phyloP scores from a whole-genome alignment of 768 basidiomycete genomes.

The Lactifluus volemus region DNA sequence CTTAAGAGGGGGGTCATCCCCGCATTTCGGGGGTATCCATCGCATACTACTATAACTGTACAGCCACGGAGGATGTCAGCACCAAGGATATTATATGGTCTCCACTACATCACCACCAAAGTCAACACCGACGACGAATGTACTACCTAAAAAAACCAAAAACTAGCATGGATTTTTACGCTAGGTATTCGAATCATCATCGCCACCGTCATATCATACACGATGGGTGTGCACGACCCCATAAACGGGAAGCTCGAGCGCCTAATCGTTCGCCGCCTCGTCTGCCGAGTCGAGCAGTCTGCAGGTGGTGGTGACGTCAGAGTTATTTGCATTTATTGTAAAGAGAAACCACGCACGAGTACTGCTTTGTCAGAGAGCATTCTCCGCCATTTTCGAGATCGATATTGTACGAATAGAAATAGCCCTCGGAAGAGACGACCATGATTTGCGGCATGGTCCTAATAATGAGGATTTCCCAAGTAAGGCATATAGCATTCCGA shows the following conservation, averaged over 20 bases:
- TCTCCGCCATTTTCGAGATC: conserved; percentile 96
- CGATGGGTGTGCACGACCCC: background rate
- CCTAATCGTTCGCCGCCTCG: conserved; percentile 18
- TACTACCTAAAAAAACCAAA: conserved; percentile 6
- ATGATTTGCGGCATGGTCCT: conserved; percentile 95
- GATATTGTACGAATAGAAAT: conserved; percentile 93
- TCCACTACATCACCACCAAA: background rate
- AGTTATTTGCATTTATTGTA: background rate
- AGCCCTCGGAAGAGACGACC: conserved; percentile 93
- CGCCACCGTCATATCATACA: conserved; percentile 10
- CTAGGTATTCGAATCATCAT: conserved; percentile 1
- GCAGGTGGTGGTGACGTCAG: background rate
- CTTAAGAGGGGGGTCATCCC: no score
- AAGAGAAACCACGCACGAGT: conserved; percentile 41
- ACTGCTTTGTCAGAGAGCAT: conserved; percentile 91
- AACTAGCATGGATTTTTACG: background rate
- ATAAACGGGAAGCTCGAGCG: background rate
- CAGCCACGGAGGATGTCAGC: background rate
- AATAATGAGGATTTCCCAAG: background rate
- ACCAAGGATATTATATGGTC: background rate
- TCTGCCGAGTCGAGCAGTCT: conserved; percentile 25
- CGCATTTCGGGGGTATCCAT: no score
- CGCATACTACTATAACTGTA: no score
- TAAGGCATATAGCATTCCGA: background rate
- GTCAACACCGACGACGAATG: background rate